Evolutionary conservation across 177 flowering plant species (phyloP), one percentile per base, ranked within the genome.

Genomic region (Vitis hybrid): DNA sequence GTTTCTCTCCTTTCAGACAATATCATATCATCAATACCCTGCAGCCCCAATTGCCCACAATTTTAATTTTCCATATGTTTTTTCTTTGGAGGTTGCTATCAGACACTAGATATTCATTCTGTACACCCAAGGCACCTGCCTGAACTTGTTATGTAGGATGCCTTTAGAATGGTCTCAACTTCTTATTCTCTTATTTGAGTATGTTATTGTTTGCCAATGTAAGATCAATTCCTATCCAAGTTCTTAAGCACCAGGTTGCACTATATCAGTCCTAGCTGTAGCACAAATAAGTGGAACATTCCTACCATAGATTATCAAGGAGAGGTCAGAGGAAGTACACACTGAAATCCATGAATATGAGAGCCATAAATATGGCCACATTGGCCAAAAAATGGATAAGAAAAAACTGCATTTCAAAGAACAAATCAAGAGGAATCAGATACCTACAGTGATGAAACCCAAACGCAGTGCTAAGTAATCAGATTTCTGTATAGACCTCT

Each of bases 391-490:
- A 51, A n/a, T 9, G 10, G 39, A 33, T 31, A 16, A 15, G 52
- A 19, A 60, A 56, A 49, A 18, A n/a, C 14, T 39, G 3, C 11
- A 48, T 31, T 33, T 14, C 22, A 45, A 15, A 10, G 19, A 29
- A 68, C 13, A n/a, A 55, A 13, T 2, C 22, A 61, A 60, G 21
- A 61, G 56, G 68, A 63, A 61, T 7, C 59, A 77, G 78, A 73
- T 78, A 84, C 97, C 72, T 75, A 94, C 98, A 51, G 90, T 88
- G 77, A 94, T 81, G 85, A 94, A 92, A 57, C 97, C 98, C 80
- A 87, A 69, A 22, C 97, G 90, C 67, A 94, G 73, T 29, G 95
- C 97, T 84, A 88, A 72, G 78, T 90, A 94, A 74, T 94, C 97
- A 45, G 97, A 88, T 76, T 85, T 92, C 65, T 70, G 58, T 51